A percentile compares a stretch with the other conserved stretches of the same genome.
phyloP scores from a whole-genome alignment of 441 rosid species.

The Croton setiger region DNA sequence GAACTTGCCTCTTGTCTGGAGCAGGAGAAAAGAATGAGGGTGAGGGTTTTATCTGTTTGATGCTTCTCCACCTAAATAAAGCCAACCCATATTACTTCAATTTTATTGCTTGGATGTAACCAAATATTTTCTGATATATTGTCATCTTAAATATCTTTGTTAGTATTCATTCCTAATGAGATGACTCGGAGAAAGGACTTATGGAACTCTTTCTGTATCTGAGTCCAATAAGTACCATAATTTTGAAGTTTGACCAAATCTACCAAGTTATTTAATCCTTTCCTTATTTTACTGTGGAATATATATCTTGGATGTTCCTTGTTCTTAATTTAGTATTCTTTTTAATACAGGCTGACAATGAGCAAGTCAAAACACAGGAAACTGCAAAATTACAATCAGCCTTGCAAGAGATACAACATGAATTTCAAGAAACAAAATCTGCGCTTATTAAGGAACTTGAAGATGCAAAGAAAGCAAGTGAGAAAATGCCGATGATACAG shows the following conservation, averaged over 20 bases:
- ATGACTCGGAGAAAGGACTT: not conserved
- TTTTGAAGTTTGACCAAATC: not conserved
- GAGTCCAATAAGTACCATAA: not conserved
- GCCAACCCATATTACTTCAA: conserved; percentile 5
- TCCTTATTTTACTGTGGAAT: not conserved
- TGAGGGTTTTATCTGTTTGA: conserved; percentile 24
- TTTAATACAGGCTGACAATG: conserved; percentile 51
- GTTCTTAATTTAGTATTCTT: conserved; percentile 21
- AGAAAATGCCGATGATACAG: conserved; percentile 29
- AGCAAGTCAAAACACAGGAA: conserved; percentile 74
- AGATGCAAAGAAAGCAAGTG: conserved; percentile 41
- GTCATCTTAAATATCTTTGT: not conserved
- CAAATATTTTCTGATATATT: not conserved
- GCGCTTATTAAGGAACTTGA: conserved; percentile 39
- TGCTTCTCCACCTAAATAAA: conserved; percentile 6
- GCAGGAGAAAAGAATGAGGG: conserved; percentile 80
- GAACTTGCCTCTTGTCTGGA: no score
- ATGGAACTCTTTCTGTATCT: not conserved
- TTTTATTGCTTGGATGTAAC: not conserved
- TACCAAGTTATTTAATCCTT: not conserved
- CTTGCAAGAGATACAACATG: conserved; percentile 59
- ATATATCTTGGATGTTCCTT: not conserved
- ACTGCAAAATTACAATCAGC: conserved; percentile 62
- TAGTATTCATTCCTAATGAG: not conserved
- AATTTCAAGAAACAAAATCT: conserved; percentile 44